phyloP scores from a whole-genome alignment of 179 eudicot genomes.

The Silene noctiflora region DNA sequence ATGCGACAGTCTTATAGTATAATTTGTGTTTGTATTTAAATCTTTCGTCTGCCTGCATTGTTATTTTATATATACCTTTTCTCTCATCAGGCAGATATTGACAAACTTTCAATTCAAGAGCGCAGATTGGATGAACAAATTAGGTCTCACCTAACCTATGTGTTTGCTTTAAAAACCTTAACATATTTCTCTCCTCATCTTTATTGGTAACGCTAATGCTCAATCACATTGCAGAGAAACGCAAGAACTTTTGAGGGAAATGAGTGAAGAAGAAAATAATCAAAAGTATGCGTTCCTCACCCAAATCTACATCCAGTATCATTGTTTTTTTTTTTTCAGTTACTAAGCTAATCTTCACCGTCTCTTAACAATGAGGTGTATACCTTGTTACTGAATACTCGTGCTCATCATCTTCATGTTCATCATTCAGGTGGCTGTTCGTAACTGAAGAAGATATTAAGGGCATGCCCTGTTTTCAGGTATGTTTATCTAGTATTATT shows the following conservation, averaged over 20 bases:
- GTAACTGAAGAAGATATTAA: constrained; percentile 96
- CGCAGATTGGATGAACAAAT: constrained; percentile 71
- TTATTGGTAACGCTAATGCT: constrained; percentile 19
- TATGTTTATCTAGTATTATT: constrained; percentile 21
- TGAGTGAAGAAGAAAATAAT: constrained; percentile 82
- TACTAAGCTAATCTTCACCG: background rate
- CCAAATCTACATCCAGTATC: background rate
- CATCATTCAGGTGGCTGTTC: constrained; percentile 66
- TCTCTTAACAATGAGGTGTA: background rate
- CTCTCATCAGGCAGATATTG: constrained; percentile 69
- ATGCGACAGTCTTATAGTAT: no score
- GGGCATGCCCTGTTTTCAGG: constrained; percentile 79
- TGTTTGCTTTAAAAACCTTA: constrained; percentile 14
- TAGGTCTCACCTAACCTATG: constrained; percentile 43
- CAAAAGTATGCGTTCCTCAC: constrained; percentile 49
- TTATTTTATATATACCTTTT: background rate
- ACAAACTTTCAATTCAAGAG: constrained; percentile 68
- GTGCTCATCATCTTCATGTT: constrained; percentile 15
- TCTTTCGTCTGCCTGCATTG: background rate
- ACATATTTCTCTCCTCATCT: constrained; percentile 6
- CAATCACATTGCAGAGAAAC: constrained; percentile 58
- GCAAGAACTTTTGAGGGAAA: constrained; percentile 76
- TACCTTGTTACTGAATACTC: background rate
- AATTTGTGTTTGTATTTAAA: background rate
- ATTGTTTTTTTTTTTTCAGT: background rate